Base-by-base conservation (phyloP, 768 basidiomycete genomes). In the Agaricus blazei region DNA sequence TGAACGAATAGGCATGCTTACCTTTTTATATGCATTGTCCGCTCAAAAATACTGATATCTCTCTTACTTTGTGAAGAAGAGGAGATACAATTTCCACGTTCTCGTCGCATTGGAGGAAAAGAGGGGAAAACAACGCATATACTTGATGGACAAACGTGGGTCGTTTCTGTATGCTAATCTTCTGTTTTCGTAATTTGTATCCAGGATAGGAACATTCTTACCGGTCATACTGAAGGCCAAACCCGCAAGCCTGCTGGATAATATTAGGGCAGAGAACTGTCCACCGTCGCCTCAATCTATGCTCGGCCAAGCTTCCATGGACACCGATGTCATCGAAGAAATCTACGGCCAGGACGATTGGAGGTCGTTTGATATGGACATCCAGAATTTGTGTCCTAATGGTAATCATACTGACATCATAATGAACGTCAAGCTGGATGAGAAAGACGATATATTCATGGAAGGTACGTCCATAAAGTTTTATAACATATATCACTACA, bases 341-440 rank as follows among this genome's bases (percentile, higher is more conserved):
- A 61, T 63, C 14, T 64, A 58, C 37, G 58, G 49, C 2, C n/a
- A 14, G 28, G 7, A 12, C 19, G 40, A 41, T 8, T 48, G 46
- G 46, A 48, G 14, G 1, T n/a, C 9, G 8, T 49, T 77, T 23
- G 69, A 73, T 27, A 48, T 58, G 9, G 68, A 69, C 23, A 42
- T 80, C 2, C 62, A 61, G 44, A 63, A 51, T 19, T 63, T 79
- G 15, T 79, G 56, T 7, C 53, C 55, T 36, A 49, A 71, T 29
- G 57, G 52, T 45, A 56, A 65, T 34, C 53, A 48, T 11, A 40
- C 52, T 56, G 66, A 71, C 14, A 62, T 75, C 43, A 80, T 89
- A 27, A 64, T 84, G 59, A 71, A 78, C 46, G 87, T 87, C 59
- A 74, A 66, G 52, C 58, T 88, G 9, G 80, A 84, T 55, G 80